phyloP scores from a whole-genome alignment of 768 basidiomycete species.

The Lentinula boryana region DNA sequence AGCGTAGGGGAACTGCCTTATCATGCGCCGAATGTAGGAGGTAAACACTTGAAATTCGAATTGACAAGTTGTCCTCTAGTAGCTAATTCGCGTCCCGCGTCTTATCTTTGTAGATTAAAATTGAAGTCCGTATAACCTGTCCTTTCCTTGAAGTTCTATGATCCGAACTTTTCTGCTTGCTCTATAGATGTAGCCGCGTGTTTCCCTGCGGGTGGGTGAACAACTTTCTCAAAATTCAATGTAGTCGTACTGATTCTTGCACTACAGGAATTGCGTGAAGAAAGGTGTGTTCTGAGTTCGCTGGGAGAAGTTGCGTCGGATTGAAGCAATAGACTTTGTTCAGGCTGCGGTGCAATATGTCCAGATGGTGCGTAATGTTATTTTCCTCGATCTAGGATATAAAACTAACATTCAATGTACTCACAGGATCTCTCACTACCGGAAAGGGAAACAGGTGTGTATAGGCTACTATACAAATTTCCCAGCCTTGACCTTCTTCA shows the following conservation, averaged over 20 bases:
- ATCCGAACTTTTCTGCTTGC: background rate
- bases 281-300: conserved; percentile 23
- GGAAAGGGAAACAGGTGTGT: conserved; percentile 65
- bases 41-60: conserved; percentile 23
- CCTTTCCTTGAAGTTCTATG: conserved; percentile 10
- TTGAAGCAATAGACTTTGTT: conserved; percentile 23
- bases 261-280: conserved; percentile 47
- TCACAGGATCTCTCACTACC: conserved; percentile 59
- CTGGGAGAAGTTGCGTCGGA: conserved; percentile 1
- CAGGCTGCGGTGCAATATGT: conserved; percentile 50
- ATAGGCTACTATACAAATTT: background rate
- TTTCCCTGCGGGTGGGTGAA: conserved; percentile 56
- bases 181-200: conserved; percentile 27
- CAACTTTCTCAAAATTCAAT: background rate
- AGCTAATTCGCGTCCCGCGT: conserved; percentile 11
- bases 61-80: conserved; percentile 1
- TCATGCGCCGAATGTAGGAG: conserved; percentile 70
- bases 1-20: conserved; percentile 49
- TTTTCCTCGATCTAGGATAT: conserved; percentile 5
- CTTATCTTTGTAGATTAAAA: conserved; percentile 43
- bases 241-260: conserved; percentile 4
- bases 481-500: background rate
- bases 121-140: conserved; percentile 33
- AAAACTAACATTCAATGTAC: conserved; percentile 6
- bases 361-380: conserved; percentile 42